phyloP scores from a whole-genome alignment of 2,329 filamentous ascomycete genomes.

The Calonectria hawksworthii region DNA sequence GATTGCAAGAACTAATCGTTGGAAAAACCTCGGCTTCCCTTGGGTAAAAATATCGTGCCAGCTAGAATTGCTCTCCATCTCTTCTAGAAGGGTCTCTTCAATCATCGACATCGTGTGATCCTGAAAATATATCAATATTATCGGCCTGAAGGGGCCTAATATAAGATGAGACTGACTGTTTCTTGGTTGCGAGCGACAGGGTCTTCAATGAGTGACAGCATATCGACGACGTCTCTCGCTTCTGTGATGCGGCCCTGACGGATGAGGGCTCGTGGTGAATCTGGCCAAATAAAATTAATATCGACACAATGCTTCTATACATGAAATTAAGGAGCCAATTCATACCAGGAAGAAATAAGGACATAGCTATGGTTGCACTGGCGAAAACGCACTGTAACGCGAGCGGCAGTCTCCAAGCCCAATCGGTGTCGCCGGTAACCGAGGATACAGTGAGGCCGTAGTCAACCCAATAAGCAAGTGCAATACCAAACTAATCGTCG shows the following conservation, averaged over 20 bases:
- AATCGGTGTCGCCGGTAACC: background rate
- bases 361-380: background rate
- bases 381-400: background rate
- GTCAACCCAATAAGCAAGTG: background rate
- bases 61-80: background rate
- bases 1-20: background rate
- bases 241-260: background rate
- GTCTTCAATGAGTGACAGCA: background rate
- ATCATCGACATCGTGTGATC: background rate
- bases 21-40: background rate
- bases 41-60: background rate
- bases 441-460: background rate
- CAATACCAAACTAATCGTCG: background rate
- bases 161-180: background rate
- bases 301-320: rapidly evolving
- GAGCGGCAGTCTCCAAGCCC: background rate
- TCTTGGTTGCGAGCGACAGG: background rate
- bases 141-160: background rate
- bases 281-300: background rate
- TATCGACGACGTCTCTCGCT: background rate
- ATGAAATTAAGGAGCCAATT: background rate
- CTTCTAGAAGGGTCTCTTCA: background rate
- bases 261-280: background rate
- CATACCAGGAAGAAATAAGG: background rate
- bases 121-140: background rate